Percentiles rank a stretch among this genome's conserved stretches.
phyloP scores from a whole-genome alignment of 176 grass and related monocot species.

The Secale cereale region DNA sequence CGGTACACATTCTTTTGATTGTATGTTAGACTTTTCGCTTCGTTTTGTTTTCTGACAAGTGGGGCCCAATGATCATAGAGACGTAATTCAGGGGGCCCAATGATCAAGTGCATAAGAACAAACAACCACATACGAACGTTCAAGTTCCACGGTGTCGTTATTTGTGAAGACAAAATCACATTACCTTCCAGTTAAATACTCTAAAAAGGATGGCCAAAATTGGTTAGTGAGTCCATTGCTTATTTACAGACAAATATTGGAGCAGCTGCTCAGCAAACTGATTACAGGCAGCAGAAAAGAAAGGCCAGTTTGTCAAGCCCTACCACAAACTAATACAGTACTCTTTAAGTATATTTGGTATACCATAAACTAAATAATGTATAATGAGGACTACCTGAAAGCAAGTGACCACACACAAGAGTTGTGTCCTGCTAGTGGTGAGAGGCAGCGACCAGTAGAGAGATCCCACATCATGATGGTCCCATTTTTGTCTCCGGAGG shows the following conservation, averaged over 20 bases:
- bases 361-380: background rate
- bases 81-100: no score
- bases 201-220: background rate
- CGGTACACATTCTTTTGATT: no score
- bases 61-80: no score
- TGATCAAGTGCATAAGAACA: background rate
- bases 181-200: background rate
- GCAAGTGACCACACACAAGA: conserved; percentile 85
- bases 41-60: no score
- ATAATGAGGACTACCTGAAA: conserved; percentile 61
- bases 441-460: conserved; percentile 64
- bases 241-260: background rate
- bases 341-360: no score
- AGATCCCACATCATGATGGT: conserved; percentile 98
- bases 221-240: background rate
- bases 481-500: conserved; percentile 95
- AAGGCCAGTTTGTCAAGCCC: no score
- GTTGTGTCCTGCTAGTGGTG: conserved; percentile 77
- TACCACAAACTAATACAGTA: no score
- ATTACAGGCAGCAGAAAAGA: no score
- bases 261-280: no score
- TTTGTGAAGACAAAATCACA: conserved; percentile 2
- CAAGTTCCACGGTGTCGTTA: background rate
- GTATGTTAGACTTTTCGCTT: no score
- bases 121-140: background rate